Conservation (phyloP, 2,329 filamentous ascomycete species). For the Ophiostoma sp. region DNA sequence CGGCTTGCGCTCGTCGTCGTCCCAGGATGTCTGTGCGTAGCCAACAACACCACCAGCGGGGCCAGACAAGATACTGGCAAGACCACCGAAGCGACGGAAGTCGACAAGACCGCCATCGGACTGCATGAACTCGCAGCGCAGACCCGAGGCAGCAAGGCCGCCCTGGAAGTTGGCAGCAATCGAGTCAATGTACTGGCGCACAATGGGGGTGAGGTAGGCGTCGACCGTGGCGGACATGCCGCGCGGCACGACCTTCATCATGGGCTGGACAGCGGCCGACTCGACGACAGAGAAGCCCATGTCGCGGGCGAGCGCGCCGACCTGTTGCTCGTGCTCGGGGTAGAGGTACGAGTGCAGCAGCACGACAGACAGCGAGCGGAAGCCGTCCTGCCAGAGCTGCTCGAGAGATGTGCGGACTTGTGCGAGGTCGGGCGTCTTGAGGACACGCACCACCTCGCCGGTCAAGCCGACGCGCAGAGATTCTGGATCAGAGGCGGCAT, state of each 20-base stretch:
- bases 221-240: conserved; percentile 68
- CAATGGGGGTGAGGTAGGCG: conserved; percentile 67
- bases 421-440: conserved; percentile 53
- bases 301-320: conserved; percentile 23
- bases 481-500: conserved; percentile 33
- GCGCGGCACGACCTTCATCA: conserved; percentile 66
- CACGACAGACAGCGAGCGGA: conserved; percentile 40
- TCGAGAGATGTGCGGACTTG: conserved; percentile 54
- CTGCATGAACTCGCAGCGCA: conserved; percentile 69
- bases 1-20: conserved; percentile 58
- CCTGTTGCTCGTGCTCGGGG: conserved; percentile 26
- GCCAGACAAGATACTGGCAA: conserved; percentile 60
- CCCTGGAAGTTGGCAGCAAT: conserved; percentile 63
- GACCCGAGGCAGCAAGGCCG: conserved; percentile 47
- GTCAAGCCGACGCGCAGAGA: conserved; percentile 42
- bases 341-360: conserved; percentile 27
- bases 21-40: conserved; percentile 68
- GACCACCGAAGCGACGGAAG: conserved; percentile 27
- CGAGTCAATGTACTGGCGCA: conserved; percentile 63
- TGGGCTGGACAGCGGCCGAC: conserved; percentile 23
- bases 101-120: conserved; percentile 46
- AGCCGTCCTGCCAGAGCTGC: conserved; percentile 55
- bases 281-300: conserved; percentile 22
- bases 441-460: conserved; percentile 40
- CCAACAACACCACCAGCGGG: conserved; percentile 68